These are phyloP conservation scores for Arabidopsis thaliana DNA, from an alignment of 345 rosid species.

Conservation along the genomic window TAIR10.1 NC_003070.9:3293001-3293500, in stretches of 20 bases:
- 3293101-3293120: not conserved
- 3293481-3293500: slow-evolving; percentile 16
- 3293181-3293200: slow-evolving; percentile 26
- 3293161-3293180: not conserved
- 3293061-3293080: too few relatives aligned
- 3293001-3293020: too few relatives aligned
- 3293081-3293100: too few relatives aligned
- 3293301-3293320: slow-evolving; percentile 36
- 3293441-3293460: slow-evolving; percentile 75
- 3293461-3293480: slow-evolving; percentile 25
- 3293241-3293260: slow-evolving; percentile 36
- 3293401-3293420: slow-evolving; percentile 50
- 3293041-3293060: too few relatives aligned
- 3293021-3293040: too few relatives aligned
- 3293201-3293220: slow-evolving; percentile 14
- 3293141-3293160: not conserved
- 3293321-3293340: slow-evolving; percentile 54
- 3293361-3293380: slow-evolving; percentile 59
- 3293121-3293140: slow-evolving; percentile 4
- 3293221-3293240: slow-evolving; percentile 13
- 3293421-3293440: slow-evolving; percentile 56
- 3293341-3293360: slow-evolving; percentile 60
- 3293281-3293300: slow-evolving; percentile 50
- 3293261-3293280: slow-evolving; percentile 61
- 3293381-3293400: slow-evolving; percentile 48